Evolutionary conservation across 768 basidiomycete genomes (phyloP).

Genomic region (Mycena maculata): DNA sequence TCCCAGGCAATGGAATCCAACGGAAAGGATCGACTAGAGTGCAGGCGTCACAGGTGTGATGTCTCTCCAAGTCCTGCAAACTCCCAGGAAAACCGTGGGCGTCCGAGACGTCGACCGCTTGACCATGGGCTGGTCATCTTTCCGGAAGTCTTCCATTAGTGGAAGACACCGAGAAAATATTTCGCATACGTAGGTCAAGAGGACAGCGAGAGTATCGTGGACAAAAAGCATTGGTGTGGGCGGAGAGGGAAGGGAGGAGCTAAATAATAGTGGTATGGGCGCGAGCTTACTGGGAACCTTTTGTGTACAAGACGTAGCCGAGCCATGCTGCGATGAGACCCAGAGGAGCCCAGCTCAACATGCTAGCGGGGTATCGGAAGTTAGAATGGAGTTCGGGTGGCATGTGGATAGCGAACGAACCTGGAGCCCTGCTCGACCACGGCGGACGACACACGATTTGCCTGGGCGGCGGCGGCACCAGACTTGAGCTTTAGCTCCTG

Average conservation of each 20-base stretch:
- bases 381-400: conserved; percentile 23
- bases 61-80: conserved; percentile 13
- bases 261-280: conserved; percentile 23
- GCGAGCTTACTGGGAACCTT: conserved; percentile 45
- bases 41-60: conserved; percentile 10
- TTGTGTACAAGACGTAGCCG: conserved; percentile 82
- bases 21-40: not conserved
- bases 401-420: conserved; percentile 50
- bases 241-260: conserved; percentile 12
- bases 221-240: conserved; percentile 5
- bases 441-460: conserved; percentile 52
- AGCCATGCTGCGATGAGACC: conserved; percentile 86
- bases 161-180: too few relatives aligned
- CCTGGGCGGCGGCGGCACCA: conserved; percentile 59
- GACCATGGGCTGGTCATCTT: too few relatives aligned
- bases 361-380: conserved; percentile 49
- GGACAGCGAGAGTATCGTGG: not conserved
- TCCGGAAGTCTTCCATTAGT: too few relatives aligned
- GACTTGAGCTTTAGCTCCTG: conserved; percentile 62
- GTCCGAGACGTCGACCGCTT: too few relatives aligned
- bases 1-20: not conserved
- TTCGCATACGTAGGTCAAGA: not conserved
- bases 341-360: conserved; percentile 89
- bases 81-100: not conserved
- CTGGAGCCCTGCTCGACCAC: conserved; percentile 78